A percentile compares a stretch with the other conserved stretches of the same genome.
Evolutionary conservation across 2,329 filamentous ascomycete genomes (phyloP).

Genomic region (Xenoacremonium recifei): DNA sequence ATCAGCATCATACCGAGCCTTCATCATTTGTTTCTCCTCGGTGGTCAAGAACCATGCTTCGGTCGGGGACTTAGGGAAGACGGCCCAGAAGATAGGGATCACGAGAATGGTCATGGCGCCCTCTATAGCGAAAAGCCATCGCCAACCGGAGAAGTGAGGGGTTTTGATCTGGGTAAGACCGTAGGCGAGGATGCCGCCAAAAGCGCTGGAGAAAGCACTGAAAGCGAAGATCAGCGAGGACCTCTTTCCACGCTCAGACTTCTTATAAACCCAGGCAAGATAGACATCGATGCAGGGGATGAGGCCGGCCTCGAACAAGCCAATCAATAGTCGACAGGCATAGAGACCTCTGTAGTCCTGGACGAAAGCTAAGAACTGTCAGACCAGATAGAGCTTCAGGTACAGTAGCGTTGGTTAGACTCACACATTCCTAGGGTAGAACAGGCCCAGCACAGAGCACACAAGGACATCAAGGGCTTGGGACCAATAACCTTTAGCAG

Average conservation of each 20-base stretch:
- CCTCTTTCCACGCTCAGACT: constrained; percentile 19
- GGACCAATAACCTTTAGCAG: constrained; percentile 29
- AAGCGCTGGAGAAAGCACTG: constrained; percentile 38
- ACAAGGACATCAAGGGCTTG: constrained; percentile 23
- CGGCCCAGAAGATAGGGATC: constrained; percentile 23
- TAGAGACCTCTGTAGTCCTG: constrained; percentile 20
- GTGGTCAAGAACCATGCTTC: constrained; percentile 25
- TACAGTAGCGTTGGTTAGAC: no score
- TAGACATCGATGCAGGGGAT: constrained; percentile 20
- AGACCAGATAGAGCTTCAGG: no score
- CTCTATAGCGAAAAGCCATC: constrained; percentile 28
- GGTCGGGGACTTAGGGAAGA: constrained; percentile 26
- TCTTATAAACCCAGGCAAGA: constrained; percentile 16
- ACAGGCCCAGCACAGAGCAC: constrained; percentile 17
- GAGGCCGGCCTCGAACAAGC: constrained; percentile 17
- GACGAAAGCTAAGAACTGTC: constrained; percentile 9
- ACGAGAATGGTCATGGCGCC: constrained; percentile 37
- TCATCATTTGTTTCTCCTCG: constrained; percentile 21
- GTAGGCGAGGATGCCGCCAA: constrained; percentile 42
- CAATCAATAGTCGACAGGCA: constrained; percentile 16
- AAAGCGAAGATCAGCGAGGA: constrained; percentile 39
- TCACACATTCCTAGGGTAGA: constrained; percentile 18
- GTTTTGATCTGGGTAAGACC: constrained; percentile 36
- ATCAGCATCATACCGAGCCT: constrained; percentile 12
- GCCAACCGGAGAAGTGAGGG: constrained; percentile 32